Percentiles rank a stretch among this genome's conserved stretches.
Conservation (phyloP, 495 filamentous ascomycete species). For the Penicillium dipodomyicola region DNA sequence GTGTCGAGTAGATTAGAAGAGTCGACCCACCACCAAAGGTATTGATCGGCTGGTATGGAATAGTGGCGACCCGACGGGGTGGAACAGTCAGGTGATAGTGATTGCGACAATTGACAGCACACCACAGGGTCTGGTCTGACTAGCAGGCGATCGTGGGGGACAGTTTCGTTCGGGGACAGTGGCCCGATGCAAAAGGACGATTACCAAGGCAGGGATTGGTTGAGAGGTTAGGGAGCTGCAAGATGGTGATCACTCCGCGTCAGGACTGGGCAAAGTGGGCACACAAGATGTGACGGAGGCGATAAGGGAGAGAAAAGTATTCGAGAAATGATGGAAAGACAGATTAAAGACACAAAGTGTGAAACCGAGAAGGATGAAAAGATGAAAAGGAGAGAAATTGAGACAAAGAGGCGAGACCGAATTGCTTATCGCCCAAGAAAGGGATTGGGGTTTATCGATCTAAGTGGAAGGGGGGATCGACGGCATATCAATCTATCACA, state of each 20-base stretch:
- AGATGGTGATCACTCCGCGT: constrained; percentile 23
- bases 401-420: constrained; percentile 13
- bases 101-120: constrained; percentile 28
- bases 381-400: constrained; percentile 11
- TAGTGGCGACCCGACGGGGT: constrained; percentile 25
- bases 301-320: constrained; percentile 3
- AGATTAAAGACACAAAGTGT: constrained; percentile 5
- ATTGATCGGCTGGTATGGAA: constrained; percentile 15
- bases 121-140: constrained; percentile 15
- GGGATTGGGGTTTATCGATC: constrained; percentile 34
- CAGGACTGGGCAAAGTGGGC: constrained; percentile 12
- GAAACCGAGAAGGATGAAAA: constrained; percentile 2
- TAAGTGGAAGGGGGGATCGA: constrained; percentile 32
- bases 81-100: constrained; percentile 30
- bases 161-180: constrained; percentile 3
- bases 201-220: constrained; percentile 15
- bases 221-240: constrained; percentile 27
- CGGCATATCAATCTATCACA: constrained; percentile 32
- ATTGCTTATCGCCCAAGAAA: constrained; percentile 15
- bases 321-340: not conserved
- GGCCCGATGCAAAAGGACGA: constrained; percentile 13
- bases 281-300: constrained; percentile 3
- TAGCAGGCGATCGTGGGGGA: constrained; percentile 16
- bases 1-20: not conserved
- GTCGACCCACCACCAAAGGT: constrained; percentile 7